These are phyloP conservation scores for Discostella stelligeroides DNA, from an alignment of 108 stramenopile species.

Conservation along the genomic window DNA sequence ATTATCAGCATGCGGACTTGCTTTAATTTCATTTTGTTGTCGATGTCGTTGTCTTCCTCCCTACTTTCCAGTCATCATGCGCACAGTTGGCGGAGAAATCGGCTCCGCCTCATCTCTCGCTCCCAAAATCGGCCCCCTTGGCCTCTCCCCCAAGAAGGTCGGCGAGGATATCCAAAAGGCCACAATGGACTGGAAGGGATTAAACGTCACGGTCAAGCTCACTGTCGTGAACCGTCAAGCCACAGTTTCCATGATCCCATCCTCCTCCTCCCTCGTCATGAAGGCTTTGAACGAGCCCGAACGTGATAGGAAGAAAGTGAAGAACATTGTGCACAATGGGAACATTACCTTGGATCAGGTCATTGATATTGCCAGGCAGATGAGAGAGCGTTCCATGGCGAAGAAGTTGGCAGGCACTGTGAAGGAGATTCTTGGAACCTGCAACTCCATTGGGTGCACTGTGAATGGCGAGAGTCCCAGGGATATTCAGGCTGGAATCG, in stretches of 20 bases:
- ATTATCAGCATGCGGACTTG: neutral
- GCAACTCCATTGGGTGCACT: slow-evolving; percentile 99
- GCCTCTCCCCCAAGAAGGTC: slow-evolving; percentile 99
- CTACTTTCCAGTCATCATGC: slow-evolving; percentile 87
- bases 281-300: slow-evolving; percentile 99
- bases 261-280: slow-evolving; percentile 98
- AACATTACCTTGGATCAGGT: slow-evolving; percentile 99
- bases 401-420: slow-evolving; percentile 93
- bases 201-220: slow-evolving; percentile 99
- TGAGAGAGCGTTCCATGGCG: slow-evolving; percentile 98
- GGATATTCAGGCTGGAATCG: slow-evolving; percentile 90
- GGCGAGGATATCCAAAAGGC: slow-evolving; percentile 99
- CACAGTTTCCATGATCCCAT: slow-evolving; percentile 96
- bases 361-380: slow-evolving; percentile 97
- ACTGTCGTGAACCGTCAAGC: slow-evolving; percentile 99
- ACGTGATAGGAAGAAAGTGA: slow-evolving; percentile 99
- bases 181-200: slow-evolving; percentile 99
- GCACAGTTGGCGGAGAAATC: slow-evolving; percentile 99
- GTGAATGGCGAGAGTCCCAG: slow-evolving; percentile 98
- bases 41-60: neutral
- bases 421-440: slow-evolving; percentile 99
- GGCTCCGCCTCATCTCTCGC: slow-evolving; percentile 98
- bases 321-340: slow-evolving; percentile 99
- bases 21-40: neutral
- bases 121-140: slow-evolving; percentile 99